Evolutionary conservation across 495 filamentous ascomycete species (phyloP), one percentile per base, ranked within the genome.

Genomic region (Trichocladium uniseriatum): DNA sequence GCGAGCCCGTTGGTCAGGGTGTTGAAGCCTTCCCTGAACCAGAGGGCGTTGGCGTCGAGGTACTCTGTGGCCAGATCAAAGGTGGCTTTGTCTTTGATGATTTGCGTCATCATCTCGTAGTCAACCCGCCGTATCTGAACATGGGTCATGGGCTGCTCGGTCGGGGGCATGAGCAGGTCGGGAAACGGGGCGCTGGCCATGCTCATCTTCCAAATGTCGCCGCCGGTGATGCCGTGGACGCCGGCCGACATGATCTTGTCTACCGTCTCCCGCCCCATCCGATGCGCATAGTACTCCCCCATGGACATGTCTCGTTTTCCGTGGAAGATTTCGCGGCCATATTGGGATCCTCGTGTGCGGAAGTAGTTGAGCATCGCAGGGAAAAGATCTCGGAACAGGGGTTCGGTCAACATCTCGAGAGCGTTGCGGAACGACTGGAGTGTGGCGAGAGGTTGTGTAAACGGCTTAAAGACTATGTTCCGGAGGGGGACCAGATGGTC

Each of bases 201-300:
- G 60, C 88, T 95, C 45, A 95, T 71, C 60, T 83, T 74, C 58
- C 84, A 78, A 34, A 94, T 79, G 69, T 96, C 85, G 38, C 94
- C 94, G n/a, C 89, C 94, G 57, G 90, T 94, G 15, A 97, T 87
- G 10, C 94, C 94, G 68, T 96, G 92, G 20, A 84, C 62, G n/a
- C 88, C 64, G 22, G 81, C 85, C 3, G 87, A 94, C 2, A 82
- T 61, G 2, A 96, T 20, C 54, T 94, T 94, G 34, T 95, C 71
- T 24, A 83, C 83, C 6, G 87, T 34, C 3, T 72, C 59, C 9
- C 70, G 63, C 28, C 77, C 73, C 27, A 84, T 65, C 13, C 79
- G 62, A 15, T 81, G 70, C 2, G 68, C 62, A 18, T 89, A 68
- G 59, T 86, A 95, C 1, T 76, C 70, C 5, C 79, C 83, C 21